Conservation (phyloP, 164 flowering plant genomes). For the Brasenia schreberi region DNA sequence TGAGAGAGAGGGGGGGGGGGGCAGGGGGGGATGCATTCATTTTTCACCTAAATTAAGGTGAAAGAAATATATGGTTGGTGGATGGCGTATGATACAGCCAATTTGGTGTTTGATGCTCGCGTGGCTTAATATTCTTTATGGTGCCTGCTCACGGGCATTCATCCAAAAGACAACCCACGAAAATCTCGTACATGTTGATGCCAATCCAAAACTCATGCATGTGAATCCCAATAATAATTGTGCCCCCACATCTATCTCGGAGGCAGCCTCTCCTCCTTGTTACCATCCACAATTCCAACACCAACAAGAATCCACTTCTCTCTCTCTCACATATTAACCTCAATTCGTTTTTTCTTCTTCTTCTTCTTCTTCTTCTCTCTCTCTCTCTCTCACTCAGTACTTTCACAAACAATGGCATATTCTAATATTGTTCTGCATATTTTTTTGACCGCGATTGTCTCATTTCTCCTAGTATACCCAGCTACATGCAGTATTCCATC, state of each 20-base stretch:
- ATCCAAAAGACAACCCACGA: neutral
- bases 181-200: neutral
- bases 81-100: neutral
- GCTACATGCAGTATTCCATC: constrained; percentile 18
- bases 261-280: neutral
- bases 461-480: constrained; percentile 3
- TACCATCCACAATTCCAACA: neutral
- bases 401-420: neutral
- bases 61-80: neutral
- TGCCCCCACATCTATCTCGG: neutral
- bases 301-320: neutral
- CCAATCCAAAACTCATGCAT: neutral
- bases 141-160: neutral
- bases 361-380: constrained; percentile 4
- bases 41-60: neutral
- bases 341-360: neutral
- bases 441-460: constrained; percentile 6
- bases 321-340: neutral
- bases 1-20: neutral
- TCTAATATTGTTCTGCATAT: neutral
- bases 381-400: constrained; percentile 3
- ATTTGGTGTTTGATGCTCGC: neutral
- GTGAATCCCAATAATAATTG: neutral
- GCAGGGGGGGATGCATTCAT: neutral
- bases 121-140: neutral